Evolutionary conservation across 257 asterid species (phyloP).

Genomic region (Solanum appendiculatum): DNA sequence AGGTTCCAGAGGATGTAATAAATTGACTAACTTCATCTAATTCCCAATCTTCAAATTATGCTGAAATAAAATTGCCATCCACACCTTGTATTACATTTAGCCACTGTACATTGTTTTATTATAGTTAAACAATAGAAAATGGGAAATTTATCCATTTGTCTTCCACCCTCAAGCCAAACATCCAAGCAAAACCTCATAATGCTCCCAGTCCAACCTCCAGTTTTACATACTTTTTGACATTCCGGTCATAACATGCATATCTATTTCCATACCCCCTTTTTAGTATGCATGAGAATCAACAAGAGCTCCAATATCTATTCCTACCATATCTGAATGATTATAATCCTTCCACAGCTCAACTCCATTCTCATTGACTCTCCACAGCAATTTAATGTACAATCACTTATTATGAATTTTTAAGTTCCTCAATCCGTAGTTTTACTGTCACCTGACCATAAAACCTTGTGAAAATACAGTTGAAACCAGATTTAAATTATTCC

Average conservation of each 20-base stretch:
- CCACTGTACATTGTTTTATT: background rate
- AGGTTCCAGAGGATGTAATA: background rate
- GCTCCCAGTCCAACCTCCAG: background rate
- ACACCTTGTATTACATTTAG: background rate
- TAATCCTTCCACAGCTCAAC: background rate
- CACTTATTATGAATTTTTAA: background rate
- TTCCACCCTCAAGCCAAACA: background rate
- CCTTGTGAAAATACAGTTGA: background rate
- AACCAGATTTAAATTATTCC: background rate
- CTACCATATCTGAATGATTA: background rate
- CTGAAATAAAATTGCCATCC: background rate
- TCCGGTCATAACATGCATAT: background rate
- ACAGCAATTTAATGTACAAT: background rate
- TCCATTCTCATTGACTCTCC: background rate
- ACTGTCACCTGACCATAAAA: background rate
- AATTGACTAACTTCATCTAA: background rate
- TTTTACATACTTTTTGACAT: background rate
- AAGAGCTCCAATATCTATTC: background rate
- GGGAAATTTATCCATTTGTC: background rate
- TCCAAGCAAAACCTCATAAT: background rate
- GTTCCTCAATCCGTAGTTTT: background rate
- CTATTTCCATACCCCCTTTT: background rate
- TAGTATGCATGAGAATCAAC: background rate
- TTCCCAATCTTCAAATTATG: background rate
- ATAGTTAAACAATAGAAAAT: background rate